A percentile compares a stretch with the other conserved stretches of the same genome.
Conservation (phyloP, 225 moss, liverwort and hornwort genomes). For the Bryum argenteum region DNA sequence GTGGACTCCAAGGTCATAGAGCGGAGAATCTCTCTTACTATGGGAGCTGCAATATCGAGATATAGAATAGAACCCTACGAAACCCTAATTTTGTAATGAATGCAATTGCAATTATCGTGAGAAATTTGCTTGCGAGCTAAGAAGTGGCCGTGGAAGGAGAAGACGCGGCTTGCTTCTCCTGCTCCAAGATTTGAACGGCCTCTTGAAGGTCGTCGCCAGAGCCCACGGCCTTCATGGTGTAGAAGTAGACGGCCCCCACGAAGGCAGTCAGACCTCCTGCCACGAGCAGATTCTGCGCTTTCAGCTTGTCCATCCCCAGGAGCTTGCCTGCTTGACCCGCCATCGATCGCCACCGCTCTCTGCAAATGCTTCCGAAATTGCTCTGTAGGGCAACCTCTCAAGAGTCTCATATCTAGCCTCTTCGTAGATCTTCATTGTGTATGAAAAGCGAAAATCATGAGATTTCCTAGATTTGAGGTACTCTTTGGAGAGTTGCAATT, state of each 20-base stretch:
- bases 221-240: slow-evolving; percentile 89
- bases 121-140: no score
- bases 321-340: slow-evolving; percentile 66
- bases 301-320: slow-evolving; percentile 69
- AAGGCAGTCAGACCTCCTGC: slow-evolving; percentile 76
- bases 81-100: slow-evolving; percentile 19
- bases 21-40: background rate
- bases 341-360: slow-evolving; percentile 50
- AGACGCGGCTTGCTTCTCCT: slow-evolving; percentile 46
- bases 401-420: background rate
- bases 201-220: slow-evolving; percentile 74
- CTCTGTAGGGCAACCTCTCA: no score
- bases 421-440: no score
- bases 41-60: background rate
- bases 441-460: no score
- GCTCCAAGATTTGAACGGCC: slow-evolving; percentile 68
- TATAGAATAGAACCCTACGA: background rate
- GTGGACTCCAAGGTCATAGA: background rate
- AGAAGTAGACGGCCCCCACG: slow-evolving; percentile 73
- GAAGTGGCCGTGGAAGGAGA: slow-evolving; percentile 29
- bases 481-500: background rate
- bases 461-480: no score
- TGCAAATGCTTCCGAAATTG: background rate
- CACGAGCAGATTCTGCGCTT: slow-evolving; percentile 68
- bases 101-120: no score